Base-by-base conservation (phyloP, 805 yeast genomes). In the Saccharomycopsis selenospora region DNA sequence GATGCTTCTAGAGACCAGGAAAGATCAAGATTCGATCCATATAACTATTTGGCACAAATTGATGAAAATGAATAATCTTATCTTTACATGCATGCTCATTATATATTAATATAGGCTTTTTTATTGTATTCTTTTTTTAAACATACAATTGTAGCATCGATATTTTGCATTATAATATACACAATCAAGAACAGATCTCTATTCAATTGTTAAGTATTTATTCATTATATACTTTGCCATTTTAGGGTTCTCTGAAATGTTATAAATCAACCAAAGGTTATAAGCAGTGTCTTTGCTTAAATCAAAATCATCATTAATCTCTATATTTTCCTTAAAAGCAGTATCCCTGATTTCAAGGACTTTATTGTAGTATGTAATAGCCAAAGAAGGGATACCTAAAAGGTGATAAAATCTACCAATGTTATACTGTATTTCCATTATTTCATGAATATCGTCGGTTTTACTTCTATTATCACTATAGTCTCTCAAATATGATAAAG, bases 351-450 rank as follows among this genome's bases (percentile, higher is more conserved):
- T 66, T 27, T 53, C 61, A 41, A 89, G 63, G 1, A 85, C 96
- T 48, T 72, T 74, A 38, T 83, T 76, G 61, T 93, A 93, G 58
- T 81, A 87, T 18, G 67, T 70, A 4, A 82, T 71, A 0, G 99
- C 98, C 25, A 85, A 66, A 0, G 86, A 69, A 7, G 79, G 74
- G 26, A 93, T 69, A 0, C 96, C 96, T 4, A 91, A 66, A 63
- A 86, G 72, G 58, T 91, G 97, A 65, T 84, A 93, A 3, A 85
- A 73, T 33, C 96, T 71, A 0, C 95, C 99, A 47, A 89, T 57
- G 55, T 93, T 93, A 62, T 83, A 93, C 45, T 79, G 76, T 1
- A 83, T 79, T 60, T 93, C 99, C 63, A 86, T 91, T 36, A 63
- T 62, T 55, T 82, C 89, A 47, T 72, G 70, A 42, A 53, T 42